phyloP scores from a whole-genome alignment of 805 yeast genomes.

The Candida montana region DNA sequence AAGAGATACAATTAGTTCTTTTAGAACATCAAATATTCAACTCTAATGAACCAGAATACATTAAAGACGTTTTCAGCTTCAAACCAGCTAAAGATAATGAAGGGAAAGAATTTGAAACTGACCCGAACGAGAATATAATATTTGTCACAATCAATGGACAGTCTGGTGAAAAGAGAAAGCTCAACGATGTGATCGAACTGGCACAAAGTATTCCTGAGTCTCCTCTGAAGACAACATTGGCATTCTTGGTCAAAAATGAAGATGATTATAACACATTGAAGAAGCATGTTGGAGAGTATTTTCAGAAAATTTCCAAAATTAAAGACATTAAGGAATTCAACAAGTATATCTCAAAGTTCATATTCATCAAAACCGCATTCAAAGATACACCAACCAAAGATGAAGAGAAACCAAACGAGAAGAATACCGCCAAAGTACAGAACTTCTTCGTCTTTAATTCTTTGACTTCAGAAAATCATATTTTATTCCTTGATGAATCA shows the following conservation, averaged over 20 bases:
- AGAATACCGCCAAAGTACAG: slow-evolving; percentile 20
- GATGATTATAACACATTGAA: slow-evolving; percentile 3
- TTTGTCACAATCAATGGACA: slow-evolving; percentile 27
- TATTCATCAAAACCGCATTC: background rate
- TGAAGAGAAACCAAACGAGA: slow-evolving; percentile 22
- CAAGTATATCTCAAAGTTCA: background rate
- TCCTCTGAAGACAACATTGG: slow-evolving; percentile 19
- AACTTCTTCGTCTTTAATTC: slow-evolving; percentile 20
- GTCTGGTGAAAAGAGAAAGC: slow-evolving; percentile 32
- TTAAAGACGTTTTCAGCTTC: background rate
- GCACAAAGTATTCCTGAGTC: slow-evolving; percentile 25
- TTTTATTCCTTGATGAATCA: too few relatives aligned
- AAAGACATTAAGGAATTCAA: background rate
- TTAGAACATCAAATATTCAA: too few relatives aligned
- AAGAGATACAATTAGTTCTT: background rate
- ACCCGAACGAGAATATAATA: slow-evolving; percentile 11
- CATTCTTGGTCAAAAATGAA: slow-evolving; percentile 12
- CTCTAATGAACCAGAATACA: background rate
- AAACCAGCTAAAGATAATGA: background rate
- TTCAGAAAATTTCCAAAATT: too few relatives aligned
- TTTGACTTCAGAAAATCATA: too few relatives aligned
- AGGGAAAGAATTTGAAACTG: slow-evolving; percentile 3
- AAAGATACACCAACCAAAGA: slow-evolving; percentile 16
- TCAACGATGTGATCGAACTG: slow-evolving; percentile 30
- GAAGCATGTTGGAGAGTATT: background rate